Base-by-base conservation (phyloP, 306 rosid genomes). In the Lupinus albus region DNA sequence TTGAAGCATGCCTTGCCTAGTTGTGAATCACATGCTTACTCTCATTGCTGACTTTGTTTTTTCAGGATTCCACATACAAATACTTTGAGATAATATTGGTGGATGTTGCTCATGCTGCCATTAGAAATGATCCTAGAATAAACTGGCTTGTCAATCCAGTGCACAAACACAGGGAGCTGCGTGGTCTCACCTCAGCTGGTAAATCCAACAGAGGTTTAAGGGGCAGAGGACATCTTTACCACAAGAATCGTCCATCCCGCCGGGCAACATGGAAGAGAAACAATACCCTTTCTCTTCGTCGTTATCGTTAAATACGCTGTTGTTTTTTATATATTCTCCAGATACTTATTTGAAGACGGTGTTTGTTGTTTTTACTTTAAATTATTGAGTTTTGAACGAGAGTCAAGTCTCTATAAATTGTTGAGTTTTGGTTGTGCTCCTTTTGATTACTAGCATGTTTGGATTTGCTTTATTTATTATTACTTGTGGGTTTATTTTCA, bases 251-350 rank as follows among this genome's bases (percentile, higher is more conserved):
- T n/a, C 96, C 95, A 12, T 92, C 98, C 28, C 89, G 95, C 80
- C 81, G 95, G 71, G 97, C 96, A 11, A 91, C 84, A 53, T 91
- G 97, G 96, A 91, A 91, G 88, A 83, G 89, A 33, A 86, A 91
- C 94, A 91, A 88, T 68, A 82, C 96, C 20, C 77, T 88, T 15
- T 91, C 97, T 11, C 96, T 88, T 3, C 91, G 86, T 4, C 96
- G 97, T 0, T 91, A 86, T 63, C 97, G 97, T 13, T 88, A 52
- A 85, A 67, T 45, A 2, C 35, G 1, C 4, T 68, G 45, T 8
- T 1, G 21, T 50, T 15, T 84, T 52, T 14, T 44, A 0, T 20
- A 64, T 18, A 28, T 33, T 55, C 67, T 68, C 59, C 60, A 52
- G 32, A 44, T 55, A 77, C 56, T 77, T 32, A 74, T 21, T 65